Evolutionary conservation across 176 grass and related monocot species (phyloP), one percentile per base, ranked within the genome.

Genomic region (Areca catechu): DNA sequence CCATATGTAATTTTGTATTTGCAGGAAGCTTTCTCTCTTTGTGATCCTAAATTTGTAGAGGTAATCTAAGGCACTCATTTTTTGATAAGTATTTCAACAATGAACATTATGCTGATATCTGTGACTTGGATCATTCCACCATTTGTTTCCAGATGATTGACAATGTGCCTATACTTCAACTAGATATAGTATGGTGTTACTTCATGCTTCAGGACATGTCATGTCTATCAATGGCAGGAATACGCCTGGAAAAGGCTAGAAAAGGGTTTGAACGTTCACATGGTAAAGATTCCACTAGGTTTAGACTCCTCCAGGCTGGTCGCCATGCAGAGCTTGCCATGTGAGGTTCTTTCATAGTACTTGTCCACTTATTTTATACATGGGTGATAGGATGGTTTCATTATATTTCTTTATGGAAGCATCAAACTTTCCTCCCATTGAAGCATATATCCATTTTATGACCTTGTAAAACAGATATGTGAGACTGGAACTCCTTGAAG

Each of bases 171-270:
- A 85, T 98, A 73, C 93, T 98, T 79, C 84, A 98, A 77, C 67
- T 98, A 49, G 87, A 98, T 84, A 91, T 77, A 74, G 87, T 98
- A 6, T 98, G 93, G 93, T 98, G 93, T 48, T 88, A 98, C 55
- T 98, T 98, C 69, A 77, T 85, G 81, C 86, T 91, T 80, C 74
- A 63, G 66, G 87, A 92, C 48, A 67, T 98, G 50, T 98, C 93
- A 15, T 47, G 78, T 21, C 61, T 98, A 69, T 71, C 85, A 73
- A 76, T 85, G 10, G 84, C 87, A 55, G 84, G 93, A 61, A 22
- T 18, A 61, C 80, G 81, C 57, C 70, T 98, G 29, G 67, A 69
- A 47, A 98, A 79, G 52, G 81, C 81, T 24, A 72, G 93, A 21
- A 51, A 77, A 62, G 87, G 93, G 49, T 83, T 97, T 61, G 93